Evolutionary conservation across 192 early-diverging fungal genomes (phyloP), one percentile per base, ranked within the genome.

Genomic region (Backusella mclennaniae): DNA sequence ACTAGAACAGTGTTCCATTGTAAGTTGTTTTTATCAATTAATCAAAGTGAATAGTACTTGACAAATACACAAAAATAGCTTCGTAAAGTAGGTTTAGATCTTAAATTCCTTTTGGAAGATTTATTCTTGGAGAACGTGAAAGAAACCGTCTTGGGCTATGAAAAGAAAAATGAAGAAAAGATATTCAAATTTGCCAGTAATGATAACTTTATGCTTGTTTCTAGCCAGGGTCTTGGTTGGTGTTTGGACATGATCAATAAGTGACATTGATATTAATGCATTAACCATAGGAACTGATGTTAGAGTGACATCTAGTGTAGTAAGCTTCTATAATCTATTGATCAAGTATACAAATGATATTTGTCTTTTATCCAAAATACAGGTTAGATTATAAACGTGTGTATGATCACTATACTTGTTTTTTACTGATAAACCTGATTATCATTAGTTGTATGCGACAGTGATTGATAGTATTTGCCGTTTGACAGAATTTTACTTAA

Each of bases 51-150:
- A 31, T 26, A 36, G 29, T 33, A 73, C 21, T 56, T 35, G 71
- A 26, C 35, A 42, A 29, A 66, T 15, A 5, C 14, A n/a, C 75
- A 46, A 73, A 46, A n/a, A 39, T 78, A 94, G 93, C 87, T 98
- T 41, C 85, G 90, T 23, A 92, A 96, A 26, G 90, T 93, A 26
- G 97, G 97, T 6, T 80, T 98, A 17, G 95, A 98, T 79, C 77
- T 97, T 38, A 89, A 88, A 36, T 95, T 96, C 73, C 87, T 96
- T 71, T 80, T 98, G 67, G 94, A 95, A 42, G 86, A 93, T 38
- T 80, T 95, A 53, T 90, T 98, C 73, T 84, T 93, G 73, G 87
- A 90, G 0, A 95, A 96, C 69, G 69, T 96, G 36, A 88, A 89
- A 35, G 82, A 84, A 53, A 89, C 91, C 8, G 91, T 97, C 53